phyloP scores from a whole-genome alignment of 768 basidiomycete species.

The Xanthoconium purpureum region DNA sequence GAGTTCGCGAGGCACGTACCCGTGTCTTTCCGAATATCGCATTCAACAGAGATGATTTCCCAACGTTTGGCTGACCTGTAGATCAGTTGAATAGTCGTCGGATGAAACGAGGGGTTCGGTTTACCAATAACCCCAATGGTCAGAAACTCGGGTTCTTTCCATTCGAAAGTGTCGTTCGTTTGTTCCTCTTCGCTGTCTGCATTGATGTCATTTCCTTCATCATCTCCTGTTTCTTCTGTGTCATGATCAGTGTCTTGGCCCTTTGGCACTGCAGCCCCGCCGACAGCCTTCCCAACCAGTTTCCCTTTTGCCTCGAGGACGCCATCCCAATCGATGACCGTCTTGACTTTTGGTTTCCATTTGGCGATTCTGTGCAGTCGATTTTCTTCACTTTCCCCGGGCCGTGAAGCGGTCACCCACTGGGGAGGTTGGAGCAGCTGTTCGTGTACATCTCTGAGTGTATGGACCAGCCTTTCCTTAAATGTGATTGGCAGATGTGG shows the following conservation, averaged over 20 bases:
- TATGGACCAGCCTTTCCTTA: slow-evolving; percentile 58
- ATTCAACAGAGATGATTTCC: slow-evolving; percentile 90
- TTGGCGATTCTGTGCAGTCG: slow-evolving; percentile 46
- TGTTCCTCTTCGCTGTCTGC: slow-evolving; percentile 18
- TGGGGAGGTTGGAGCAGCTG: slow-evolving; percentile 69
- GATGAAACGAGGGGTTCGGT: neutral
- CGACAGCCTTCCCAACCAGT: slow-evolving; percentile 44
- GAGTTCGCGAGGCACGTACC: slow-evolving; percentile 81
- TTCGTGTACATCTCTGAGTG: slow-evolving; percentile 63
- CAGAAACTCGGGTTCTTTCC: slow-evolving; percentile 53
- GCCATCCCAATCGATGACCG: slow-evolving; percentile 70
- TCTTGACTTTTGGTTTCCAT: slow-evolving; percentile 68
- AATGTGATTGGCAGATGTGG: slow-evolving; percentile 69
- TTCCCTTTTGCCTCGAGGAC: slow-evolving; percentile 46
- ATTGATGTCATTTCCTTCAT: slow-evolving; percentile 21
- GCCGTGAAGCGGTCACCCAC: slow-evolving; percentile 39
- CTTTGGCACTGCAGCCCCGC: slow-evolving; percentile 39
- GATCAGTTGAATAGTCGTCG: neutral
- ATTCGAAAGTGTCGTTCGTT: slow-evolving; percentile 10
- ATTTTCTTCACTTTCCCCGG: slow-evolving; percentile 40
- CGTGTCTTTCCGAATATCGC: slow-evolving; percentile 78
- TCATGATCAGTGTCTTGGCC: slow-evolving; percentile 3
- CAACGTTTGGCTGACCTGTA: slow-evolving; percentile 90
- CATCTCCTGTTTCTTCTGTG: slow-evolving; percentile 9
- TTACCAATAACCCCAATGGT: slow-evolving; percentile 82